Conservation (phyloP, 2,329 filamentous ascomycete genomes). For the Orbilia brochopaga region DNA sequence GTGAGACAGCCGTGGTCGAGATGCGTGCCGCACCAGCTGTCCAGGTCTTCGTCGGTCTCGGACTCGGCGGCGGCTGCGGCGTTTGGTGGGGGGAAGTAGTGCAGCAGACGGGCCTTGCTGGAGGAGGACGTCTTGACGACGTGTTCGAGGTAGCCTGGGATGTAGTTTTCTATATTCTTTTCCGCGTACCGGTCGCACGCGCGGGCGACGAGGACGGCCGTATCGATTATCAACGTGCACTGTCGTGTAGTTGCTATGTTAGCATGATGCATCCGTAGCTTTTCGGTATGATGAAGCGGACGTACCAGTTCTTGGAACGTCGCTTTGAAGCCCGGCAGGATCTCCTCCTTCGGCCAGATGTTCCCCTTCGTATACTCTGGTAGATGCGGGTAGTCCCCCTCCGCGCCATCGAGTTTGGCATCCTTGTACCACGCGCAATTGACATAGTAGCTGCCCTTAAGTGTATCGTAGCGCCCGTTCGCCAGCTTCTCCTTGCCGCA, state of each 20-base stretch:
- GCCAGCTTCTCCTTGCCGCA: conserved; percentile 81
- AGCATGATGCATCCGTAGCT: not conserved
- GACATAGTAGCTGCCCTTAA: conserved; percentile 83
- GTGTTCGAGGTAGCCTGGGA: conserved; percentile 77
- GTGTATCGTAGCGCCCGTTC: conserved; percentile 76
- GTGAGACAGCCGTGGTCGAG: conserved; percentile 93
- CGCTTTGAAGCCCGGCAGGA: conserved; percentile 75
- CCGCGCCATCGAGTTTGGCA: conserved; percentile 67
- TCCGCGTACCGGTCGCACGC: conserved; percentile 87
- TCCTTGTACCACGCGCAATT: conserved; percentile 81
- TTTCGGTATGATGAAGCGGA: not conserved
- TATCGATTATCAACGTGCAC: conserved; percentile 85
- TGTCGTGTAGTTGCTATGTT: conserved; percentile 13
- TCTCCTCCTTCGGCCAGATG: conserved; percentile 76
- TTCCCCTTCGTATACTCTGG: conserved; percentile 90
- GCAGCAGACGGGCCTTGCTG: conserved; percentile 87
- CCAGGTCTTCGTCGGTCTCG: conserved; percentile 57
- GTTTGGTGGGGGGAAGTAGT: conserved; percentile 78
- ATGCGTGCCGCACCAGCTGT: conserved; percentile 85
- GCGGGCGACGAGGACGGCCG: conserved; percentile 83
- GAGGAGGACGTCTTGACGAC: conserved; percentile 85
- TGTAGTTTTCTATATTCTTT: conserved; percentile 77
- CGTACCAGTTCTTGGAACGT: conserved; percentile 70
- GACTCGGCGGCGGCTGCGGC: conserved; percentile 57
- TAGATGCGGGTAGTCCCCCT: conserved; percentile 68